Conservation (phyloP, 2,329 filamentous ascomycete genomes). For the Periconia digitata region DNA sequence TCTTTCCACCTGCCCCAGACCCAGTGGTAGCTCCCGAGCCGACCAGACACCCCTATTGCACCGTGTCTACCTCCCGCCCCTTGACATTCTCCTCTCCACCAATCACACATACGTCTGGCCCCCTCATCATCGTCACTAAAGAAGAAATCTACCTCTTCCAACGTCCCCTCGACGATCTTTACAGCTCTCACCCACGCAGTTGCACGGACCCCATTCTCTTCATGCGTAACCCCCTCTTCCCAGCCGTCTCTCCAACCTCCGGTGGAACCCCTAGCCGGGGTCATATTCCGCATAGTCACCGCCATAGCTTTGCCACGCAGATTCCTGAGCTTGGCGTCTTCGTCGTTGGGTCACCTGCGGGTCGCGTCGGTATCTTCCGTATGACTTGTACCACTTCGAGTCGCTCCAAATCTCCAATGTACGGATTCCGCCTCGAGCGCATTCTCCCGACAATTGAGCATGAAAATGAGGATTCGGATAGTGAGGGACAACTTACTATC, state of each 20-base stretch:
- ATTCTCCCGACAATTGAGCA: slow-evolving; percentile 52
- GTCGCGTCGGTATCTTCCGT: slow-evolving; percentile 63
- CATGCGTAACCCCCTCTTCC: slow-evolving; percentile 38
- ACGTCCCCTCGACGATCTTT: slow-evolving; percentile 17
- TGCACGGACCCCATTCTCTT: slow-evolving; percentile 28
- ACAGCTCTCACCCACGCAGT: background rate
- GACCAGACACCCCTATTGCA: slow-evolving; percentile 5
- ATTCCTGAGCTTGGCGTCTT: slow-evolving; percentile 73
- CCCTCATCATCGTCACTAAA: slow-evolving; percentile 45
- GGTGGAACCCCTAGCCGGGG: background rate
- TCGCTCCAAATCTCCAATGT: slow-evolving; percentile 14
- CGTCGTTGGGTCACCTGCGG: slow-evolving; percentile 66
- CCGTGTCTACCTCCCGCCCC: background rate
- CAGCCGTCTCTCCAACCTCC: background rate
- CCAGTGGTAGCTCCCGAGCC: background rate
- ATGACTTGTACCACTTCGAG: slow-evolving; percentile 54
- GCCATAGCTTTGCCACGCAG: slow-evolving; percentile 62
- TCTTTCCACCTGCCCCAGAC: background rate
- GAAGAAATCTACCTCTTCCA: slow-evolving; percentile 49
- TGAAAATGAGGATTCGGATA: slow-evolving; percentile 10
- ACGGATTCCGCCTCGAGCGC: slow-evolving; percentile 57
- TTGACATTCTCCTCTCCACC: too few species aligned
- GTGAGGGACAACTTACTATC: slow-evolving; percentile 1
- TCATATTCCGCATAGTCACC: slow-evolving; percentile 12
- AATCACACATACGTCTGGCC: slow-evolving; percentile 17